These are phyloP conservation scores for Anthracocystis walkeri DNA, from an alignment of 1,284 basidiomycete genomes.

Conservation along the genomic window DNA sequence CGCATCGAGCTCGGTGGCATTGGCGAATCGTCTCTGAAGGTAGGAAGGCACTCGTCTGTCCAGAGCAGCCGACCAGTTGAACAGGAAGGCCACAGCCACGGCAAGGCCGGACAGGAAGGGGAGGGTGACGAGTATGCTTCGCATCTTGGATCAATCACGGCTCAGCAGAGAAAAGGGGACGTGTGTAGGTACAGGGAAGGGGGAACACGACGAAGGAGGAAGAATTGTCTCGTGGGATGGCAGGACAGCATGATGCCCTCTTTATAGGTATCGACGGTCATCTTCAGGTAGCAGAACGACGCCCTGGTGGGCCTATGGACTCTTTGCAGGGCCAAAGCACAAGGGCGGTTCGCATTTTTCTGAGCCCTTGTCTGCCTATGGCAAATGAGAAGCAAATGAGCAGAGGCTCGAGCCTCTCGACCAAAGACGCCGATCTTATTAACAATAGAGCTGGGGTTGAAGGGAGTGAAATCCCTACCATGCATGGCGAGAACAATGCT, in stretches of 20 bases:
- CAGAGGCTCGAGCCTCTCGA: not conserved
- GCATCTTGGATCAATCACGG: constrained; percentile 12
- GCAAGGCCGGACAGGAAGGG: constrained; percentile 35
- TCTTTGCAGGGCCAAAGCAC: too few relatives aligned
- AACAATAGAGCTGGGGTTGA: not conserved
- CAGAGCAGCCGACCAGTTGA: constrained; percentile 36
- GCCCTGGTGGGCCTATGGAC: too few relatives aligned
- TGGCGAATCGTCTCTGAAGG: constrained; percentile 36
- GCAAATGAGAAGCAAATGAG: not conserved
- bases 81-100: constrained; percentile 27
- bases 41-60: constrained; percentile 16
- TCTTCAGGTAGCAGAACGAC: too few relatives aligned
- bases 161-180: not conserved
- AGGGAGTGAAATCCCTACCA: not conserved
- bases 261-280: constrained; percentile 2
- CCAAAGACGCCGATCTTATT: not conserved
- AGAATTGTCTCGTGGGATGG: not conserved
- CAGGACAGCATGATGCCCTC: not conserved
- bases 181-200: not conserved
- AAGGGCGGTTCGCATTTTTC: too few relatives aligned
- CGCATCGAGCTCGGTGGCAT: constrained; percentile 39
- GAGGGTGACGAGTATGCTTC: constrained; percentile 18
- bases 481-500: too few relatives aligned
- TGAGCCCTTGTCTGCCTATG: too few relatives aligned
- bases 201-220: not conserved